Percentiles rank a stretch among this genome's conserved stretches.
These are phyloP conservation scores for Populus alba DNA, from an alignment of 345 rosid species.

Conservation along the genomic window DNA sequence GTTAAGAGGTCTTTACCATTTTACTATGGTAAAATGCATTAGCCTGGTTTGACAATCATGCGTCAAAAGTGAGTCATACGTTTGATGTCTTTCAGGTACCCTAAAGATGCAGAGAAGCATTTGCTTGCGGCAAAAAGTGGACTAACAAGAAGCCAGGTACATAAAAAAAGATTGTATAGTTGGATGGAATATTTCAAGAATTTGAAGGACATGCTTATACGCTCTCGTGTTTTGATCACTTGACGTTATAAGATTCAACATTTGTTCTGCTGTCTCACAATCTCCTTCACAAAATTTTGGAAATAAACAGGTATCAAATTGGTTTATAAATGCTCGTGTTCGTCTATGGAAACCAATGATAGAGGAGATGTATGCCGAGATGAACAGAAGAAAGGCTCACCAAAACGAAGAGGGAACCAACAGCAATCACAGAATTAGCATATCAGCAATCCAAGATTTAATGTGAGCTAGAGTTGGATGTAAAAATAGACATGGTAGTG, in stretches of 20 bases:
- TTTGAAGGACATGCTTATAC: background rate
- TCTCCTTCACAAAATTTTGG: background rate
- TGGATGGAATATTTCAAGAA: background rate
- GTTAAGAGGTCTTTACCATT: background rate
- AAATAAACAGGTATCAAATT: slow-evolving; percentile 72
- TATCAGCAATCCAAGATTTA: slow-evolving; percentile 29
- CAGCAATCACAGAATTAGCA: slow-evolving; percentile 25
- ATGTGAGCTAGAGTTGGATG: slow-evolving; percentile 13
- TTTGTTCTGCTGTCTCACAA: background rate
- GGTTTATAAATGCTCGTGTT: slow-evolving; percentile 97
- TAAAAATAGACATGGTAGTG: background rate
- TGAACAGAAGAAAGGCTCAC: slow-evolving; percentile 59
- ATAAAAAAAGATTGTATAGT: background rate
- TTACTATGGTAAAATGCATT: background rate
- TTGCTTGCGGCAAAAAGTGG: slow-evolving; percentile 87
- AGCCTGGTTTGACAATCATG: background rate
- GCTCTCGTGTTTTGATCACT: background rate
- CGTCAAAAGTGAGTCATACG: background rate
- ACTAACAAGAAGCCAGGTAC: slow-evolving; percentile 97
- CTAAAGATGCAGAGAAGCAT: slow-evolving; percentile 96
- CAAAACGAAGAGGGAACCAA: slow-evolving; percentile 33
- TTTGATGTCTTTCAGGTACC: slow-evolving; percentile 53
- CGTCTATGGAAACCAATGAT: slow-evolving; percentile 99
- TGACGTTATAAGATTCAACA: no score
- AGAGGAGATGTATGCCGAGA: slow-evolving; percentile 89